phyloP scores from a whole-genome alignment of 2,329 filamentous ascomycete genomes.

The Purpureocillium takamizusanense region DNA sequence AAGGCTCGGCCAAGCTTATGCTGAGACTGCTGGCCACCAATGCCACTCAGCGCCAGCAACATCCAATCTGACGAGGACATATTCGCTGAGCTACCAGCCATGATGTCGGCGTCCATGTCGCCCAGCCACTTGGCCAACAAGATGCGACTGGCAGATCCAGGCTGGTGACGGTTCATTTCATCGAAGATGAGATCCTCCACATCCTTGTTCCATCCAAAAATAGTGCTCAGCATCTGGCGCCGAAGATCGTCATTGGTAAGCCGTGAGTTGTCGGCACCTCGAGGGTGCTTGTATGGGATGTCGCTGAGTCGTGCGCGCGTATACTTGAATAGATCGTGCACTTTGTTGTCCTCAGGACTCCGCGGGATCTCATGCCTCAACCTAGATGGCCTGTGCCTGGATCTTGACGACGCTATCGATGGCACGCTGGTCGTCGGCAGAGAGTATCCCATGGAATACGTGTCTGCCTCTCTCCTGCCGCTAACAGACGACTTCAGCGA shows the following conservation, averaged over 20 bases:
- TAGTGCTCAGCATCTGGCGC: conserved; percentile 81
- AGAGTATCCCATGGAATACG: conserved; percentile 41
- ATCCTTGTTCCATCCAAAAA: conserved; percentile 92
- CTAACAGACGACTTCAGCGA: conserved; percentile 32
- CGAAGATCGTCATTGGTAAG: conserved; percentile 74
- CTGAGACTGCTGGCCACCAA: conserved; percentile 66
- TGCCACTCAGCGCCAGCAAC: conserved; percentile 82
- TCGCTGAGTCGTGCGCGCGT: conserved; percentile 74
- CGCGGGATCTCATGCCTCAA: conserved; percentile 72
- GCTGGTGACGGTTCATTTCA: conserved; percentile 67
- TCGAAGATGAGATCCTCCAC: conserved; percentile 74
- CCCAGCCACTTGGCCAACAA: conserved; percentile 89
- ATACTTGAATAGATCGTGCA: conserved; percentile 77
- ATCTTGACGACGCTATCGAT: conserved; percentile 40
- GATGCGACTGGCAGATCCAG: conserved; percentile 68
- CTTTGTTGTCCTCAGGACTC: conserved; percentile 63
- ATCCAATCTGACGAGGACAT: conserved; percentile 97
- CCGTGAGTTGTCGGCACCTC: conserved; percentile 44
- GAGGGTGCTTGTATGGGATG: conserved; percentile 68
- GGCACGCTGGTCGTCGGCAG: conserved; percentile 24
- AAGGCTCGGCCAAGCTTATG: conserved; percentile 88
- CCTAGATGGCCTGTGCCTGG: conserved; percentile 50
- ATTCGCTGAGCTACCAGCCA: conserved; percentile 72
- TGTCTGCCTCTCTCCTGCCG: conserved; percentile 33
- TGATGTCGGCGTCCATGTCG: conserved; percentile 71